Evolutionary conservation across 768 basidiomycete species (phyloP).

Genomic region (Tulasnella sp.): DNA sequence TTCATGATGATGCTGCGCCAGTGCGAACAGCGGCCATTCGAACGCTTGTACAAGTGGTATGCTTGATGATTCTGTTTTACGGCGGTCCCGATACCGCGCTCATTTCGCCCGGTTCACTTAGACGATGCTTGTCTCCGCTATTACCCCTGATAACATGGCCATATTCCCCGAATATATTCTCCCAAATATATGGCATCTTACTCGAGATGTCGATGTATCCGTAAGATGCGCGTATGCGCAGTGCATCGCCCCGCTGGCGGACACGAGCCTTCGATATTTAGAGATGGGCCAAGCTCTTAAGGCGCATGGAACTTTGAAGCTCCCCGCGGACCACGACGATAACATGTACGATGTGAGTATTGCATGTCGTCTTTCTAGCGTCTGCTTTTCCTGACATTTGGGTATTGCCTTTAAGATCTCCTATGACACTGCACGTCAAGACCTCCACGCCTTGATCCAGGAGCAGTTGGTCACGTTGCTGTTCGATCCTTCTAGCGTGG

Average conservation of each 20-base stretch:
- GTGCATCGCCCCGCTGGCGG: slow-evolving; percentile 73
- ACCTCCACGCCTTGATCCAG: slow-evolving; percentile 74
- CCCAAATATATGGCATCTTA: slow-evolving; percentile 74
- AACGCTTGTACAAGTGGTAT: slow-evolving; percentile 71
- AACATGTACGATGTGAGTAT: slow-evolving; percentile 66
- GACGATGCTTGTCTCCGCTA: slow-evolving; percentile 56
- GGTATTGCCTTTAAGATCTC: slow-evolving; percentile 49
- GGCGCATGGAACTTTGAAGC: slow-evolving; percentile 63
- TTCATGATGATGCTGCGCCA: slow-evolving; percentile 72
- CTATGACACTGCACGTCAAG: slow-evolving; percentile 77
- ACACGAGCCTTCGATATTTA: slow-evolving; percentile 75
- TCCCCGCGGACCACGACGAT: slow-evolving; percentile 63
- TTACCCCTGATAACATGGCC: slow-evolving; percentile 46
- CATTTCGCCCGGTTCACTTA: slow-evolving; percentile 18
- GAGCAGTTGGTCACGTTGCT: slow-evolving; percentile 80
- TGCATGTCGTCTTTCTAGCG: background rate
- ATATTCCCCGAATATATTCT: slow-evolving; percentile 95
- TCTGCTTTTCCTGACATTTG: background rate
- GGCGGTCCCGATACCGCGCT: background rate
- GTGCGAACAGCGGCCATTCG: slow-evolving; percentile 74
- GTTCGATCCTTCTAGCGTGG: slow-evolving; percentile 77
- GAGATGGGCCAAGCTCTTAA: slow-evolving; percentile 90
- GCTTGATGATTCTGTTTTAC: slow-evolving; percentile 24
- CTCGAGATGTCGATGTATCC: slow-evolving; percentile 75
- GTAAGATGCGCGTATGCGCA: slow-evolving; percentile 73